Base-by-base conservation (phyloP, 257 asterid genomes). In the Asclepias syriaca region DNA sequence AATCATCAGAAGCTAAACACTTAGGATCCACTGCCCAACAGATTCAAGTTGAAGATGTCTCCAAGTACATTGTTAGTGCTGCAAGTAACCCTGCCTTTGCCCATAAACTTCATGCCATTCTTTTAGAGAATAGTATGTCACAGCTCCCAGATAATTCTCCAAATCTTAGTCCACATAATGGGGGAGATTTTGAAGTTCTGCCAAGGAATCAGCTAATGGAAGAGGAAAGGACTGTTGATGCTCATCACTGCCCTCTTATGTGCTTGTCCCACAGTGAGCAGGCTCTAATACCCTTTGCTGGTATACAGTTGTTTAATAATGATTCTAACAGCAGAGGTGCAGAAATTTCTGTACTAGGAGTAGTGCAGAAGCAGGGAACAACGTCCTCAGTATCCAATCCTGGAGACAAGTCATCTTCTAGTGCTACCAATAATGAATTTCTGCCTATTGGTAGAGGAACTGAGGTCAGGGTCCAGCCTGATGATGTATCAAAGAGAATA, bases 261-360 rank as follows among this genome's bases (percentile, higher is more conserved):
- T 73, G 39, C 56, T 66, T 77, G 24, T 73, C 82, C 4, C 78
- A 71, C 67, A 80, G 70, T 71, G 82, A 86, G 82, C 77, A 77
- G 73, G 75, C 90, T 69, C 76, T 70, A 69, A 73, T 77, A 39
- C 83, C 86, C 79, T 79, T 77, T 69, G 59, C 84, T 57, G 88
- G 85, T 68, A 60, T 81, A 70, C 92, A 77, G 72, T 67, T 82
- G 37, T 75, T 69, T 63, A 43, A 70, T 59, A 80, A 77, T 73
- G 63, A 65, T 51, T 45, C 83, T 2, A 46, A 21, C 74, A 56
- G 74, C 75, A 66, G 72, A 76, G 67, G 75, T 51, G 69, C 71
- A 67, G 71, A 78, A 24, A 69, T 46, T 69, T 65, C 87, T 67
- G 76, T 78, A 77, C 83, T 78, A 77, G 80, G 77, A 75, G 77